These are phyloP conservation scores for Fusarium sp. DNA, from an alignment of 2,329 filamentous ascomycete species.

Conservation along the genomic window DNA sequence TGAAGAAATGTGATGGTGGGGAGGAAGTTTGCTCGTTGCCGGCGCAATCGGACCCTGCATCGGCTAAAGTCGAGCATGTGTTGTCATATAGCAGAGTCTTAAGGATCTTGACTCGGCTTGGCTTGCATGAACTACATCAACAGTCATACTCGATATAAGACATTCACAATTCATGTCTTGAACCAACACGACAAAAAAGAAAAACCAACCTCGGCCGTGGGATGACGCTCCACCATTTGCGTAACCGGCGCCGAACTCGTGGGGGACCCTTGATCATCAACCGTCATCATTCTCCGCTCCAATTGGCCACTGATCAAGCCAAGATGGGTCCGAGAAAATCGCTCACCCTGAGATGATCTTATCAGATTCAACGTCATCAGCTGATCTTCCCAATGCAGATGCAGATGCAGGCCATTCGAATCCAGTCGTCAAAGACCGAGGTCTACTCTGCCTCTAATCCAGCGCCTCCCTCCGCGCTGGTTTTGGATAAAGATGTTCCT, in stretches of 20 bases:
- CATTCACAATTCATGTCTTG: not conserved
- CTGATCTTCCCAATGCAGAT: constrained; percentile 20
- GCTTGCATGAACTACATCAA: not conserved
- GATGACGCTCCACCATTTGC: constrained; percentile 17
- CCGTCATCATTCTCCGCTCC: not conserved
- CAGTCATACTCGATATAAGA: not conserved
- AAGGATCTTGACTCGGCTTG: too few relatives aligned
- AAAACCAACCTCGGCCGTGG: constrained; percentile 24
- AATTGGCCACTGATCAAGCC: not conserved
- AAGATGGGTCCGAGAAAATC: constrained; percentile 38
- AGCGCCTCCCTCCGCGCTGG: constrained; percentile 19
- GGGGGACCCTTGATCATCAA: constrained; percentile 32
- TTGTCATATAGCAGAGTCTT: constrained; percentile 13
- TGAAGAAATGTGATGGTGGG: constrained; percentile 16
- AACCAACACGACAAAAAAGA: not conserved
- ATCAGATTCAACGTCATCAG: constrained; percentile 37
- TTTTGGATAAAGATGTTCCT: constrained; percentile 8
- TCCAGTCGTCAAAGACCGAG: constrained; percentile 16
- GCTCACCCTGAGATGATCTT: constrained; percentile 40
- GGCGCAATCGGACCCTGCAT: not conserved
- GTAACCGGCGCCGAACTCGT: constrained; percentile 33
- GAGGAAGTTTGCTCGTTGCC: not conserved
- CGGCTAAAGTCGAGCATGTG: constrained; percentile 6
- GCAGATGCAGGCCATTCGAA: constrained; percentile 34
- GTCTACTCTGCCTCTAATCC: constrained; percentile 33